Evolutionary conservation across 257 asterid species (phyloP), one percentile per base, ranked within the genome.

Genomic region (Mentha longifolia): DNA sequence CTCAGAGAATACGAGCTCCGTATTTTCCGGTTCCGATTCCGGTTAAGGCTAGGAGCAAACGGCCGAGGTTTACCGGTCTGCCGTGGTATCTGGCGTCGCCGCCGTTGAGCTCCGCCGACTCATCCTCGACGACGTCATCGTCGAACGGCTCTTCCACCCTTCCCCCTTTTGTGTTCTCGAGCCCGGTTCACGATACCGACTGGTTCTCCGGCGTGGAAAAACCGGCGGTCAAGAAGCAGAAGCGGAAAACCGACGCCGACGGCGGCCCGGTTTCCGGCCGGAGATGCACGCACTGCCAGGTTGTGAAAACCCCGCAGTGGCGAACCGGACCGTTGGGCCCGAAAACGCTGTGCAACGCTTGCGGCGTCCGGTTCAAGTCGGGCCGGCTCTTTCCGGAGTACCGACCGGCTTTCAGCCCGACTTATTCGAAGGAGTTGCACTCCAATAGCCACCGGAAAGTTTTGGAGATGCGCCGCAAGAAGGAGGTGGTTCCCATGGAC

Each of bases 221-320:
- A 37, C 86, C 86, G 76, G 73, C 77, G 39, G 84, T 64, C 7
- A 90, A 90, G 77, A 90, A 90, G 72, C 79, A 57, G 67, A 90
- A 85, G 79, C 79, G 80, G 14, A 84, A 80, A 64, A 52, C 78
- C 13, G 77, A 75, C 7, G 37, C 71, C 3, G 95, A 88, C 3
- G 14, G 42, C 77, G 86, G 91, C 33, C 70, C 80, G 9, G 70
- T 76, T 0, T 39, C 89, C 10, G 88, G 85, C 56, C 93, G 95
- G 2, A 72, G 89, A 67, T 90, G 97, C 17, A 90, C 78, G 17
- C 97, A 90, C 56, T 90, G 97, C 10, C 87, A 83, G 71, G 97
- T 90, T 16, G 89, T 86, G 41, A 88, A 88, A 73, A 90, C 97
- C 15, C 97, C 97, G 3, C 97, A 90, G 80, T 90, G 97, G 97